Evolutionary conservation across 176 grass and related monocot species (phyloP).

Genomic region (Eragrostis nindensis): DNA sequence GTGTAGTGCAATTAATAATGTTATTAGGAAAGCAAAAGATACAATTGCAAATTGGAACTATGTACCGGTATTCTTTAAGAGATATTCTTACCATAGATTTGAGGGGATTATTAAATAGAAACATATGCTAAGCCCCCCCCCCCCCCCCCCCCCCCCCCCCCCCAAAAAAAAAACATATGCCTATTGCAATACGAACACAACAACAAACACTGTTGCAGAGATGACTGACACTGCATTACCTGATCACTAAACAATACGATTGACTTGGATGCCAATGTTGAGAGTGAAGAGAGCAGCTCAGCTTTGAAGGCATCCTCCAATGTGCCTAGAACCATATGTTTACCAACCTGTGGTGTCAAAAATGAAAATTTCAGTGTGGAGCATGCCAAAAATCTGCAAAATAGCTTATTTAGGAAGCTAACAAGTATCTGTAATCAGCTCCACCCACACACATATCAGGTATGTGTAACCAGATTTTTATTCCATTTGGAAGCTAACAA

Average conservation of each 20-base stretch:
- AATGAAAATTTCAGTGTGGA: constrained; percentile 8
- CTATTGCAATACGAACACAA: constrained; percentile 18
- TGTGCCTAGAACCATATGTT: constrained; percentile 48
- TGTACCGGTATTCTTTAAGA: no score
- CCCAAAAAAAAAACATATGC: no score
- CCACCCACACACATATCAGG: not conserved
- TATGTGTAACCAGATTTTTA: not conserved
- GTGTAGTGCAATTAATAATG: not conserved
- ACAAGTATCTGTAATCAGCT: not conserved
- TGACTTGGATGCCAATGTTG: constrained; percentile 70
- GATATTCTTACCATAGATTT: no score
- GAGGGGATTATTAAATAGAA: not conserved
- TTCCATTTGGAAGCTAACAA: not conserved
- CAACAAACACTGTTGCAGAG: constrained; percentile 39
- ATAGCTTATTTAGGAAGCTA: not conserved
- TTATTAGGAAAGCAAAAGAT: not conserved
- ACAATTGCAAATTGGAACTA: not conserved
- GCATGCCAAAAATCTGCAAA: constrained; percentile 23
- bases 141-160: no score
- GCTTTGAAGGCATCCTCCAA: constrained; percentile 68
- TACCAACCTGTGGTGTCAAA: constrained; percentile 63
- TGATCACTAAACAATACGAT: constrained; percentile 60
- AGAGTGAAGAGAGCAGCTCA: constrained; percentile 67
- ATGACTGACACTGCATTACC: constrained; percentile 41
- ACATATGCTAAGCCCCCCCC: not conserved